Evolutionary conservation across 2,329 filamentous ascomycete genomes (phyloP).

Genomic region (Trichophyton simii): DNA sequence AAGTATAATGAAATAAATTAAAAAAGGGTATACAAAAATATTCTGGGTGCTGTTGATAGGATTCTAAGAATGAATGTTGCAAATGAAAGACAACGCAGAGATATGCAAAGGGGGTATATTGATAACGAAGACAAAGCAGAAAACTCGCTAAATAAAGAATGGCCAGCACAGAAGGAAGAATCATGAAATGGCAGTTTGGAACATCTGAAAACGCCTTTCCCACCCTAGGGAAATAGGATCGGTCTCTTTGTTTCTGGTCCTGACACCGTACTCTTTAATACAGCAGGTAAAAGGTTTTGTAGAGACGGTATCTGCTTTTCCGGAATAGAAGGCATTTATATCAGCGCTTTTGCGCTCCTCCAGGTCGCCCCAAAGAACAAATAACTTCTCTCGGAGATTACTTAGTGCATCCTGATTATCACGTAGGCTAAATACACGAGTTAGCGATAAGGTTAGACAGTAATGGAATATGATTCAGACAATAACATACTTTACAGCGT

Average conservation of each 20-base stretch:
- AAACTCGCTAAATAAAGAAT: neutral
- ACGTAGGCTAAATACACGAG: conserved; percentile 40
- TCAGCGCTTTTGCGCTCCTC: conserved; percentile 52
- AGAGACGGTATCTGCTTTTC: conserved; percentile 22
- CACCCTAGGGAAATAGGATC: conserved; percentile 34
- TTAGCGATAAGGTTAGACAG: neutral
- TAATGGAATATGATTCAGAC: neutral
- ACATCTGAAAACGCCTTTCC: conserved; percentile 52
- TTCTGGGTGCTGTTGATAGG: too few relatives aligned
- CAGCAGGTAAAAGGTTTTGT: conserved; percentile 58
- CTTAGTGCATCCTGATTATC: conserved; percentile 39
- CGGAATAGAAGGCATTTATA: conserved; percentile 14
- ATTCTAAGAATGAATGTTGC: neutral
- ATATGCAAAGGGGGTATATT: neutral
- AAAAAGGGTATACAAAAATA: too few relatives aligned
- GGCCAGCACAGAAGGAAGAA: neutral
- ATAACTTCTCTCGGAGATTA: conserved; percentile 56
- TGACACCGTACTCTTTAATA: conserved; percentile 56
- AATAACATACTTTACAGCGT: conserved; percentile 42
- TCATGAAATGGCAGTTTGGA: conserved; percentile 47
- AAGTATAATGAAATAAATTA: too few relatives aligned
- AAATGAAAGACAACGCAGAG: neutral
- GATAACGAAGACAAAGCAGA: neutral
- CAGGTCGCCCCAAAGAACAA: conserved; percentile 72
- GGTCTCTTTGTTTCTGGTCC: conserved; percentile 12